Evolutionary conservation across 169 alveolate species (phyloP).

Genomic region (Plasmodium billcollinsi): DNA sequence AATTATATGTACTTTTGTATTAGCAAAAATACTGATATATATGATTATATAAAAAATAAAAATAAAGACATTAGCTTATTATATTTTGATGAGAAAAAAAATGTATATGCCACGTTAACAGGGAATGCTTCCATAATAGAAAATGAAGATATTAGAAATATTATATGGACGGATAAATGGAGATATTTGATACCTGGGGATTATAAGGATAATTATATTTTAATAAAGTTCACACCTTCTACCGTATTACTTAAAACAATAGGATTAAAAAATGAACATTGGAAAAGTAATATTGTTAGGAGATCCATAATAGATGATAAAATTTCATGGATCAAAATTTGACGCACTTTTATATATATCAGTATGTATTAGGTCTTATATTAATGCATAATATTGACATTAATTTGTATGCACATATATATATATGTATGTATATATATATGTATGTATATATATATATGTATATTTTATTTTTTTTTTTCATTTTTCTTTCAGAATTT

Average conservation of each 20-base stretch:
- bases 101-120: conserved; percentile 51
- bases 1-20: conserved; percentile 58
- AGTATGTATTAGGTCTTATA: not conserved
- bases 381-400: not conserved
- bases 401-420: not conserved
- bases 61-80: conserved; percentile 22
- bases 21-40: conserved; percentile 54
- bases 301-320: conserved; percentile 26
- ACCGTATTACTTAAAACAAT: conserved; percentile 38
- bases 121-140: conserved; percentile 62
- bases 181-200: conserved; percentile 43
- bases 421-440: not conserved
- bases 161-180: conserved; percentile 58
- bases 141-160: conserved; percentile 22
- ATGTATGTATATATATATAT: not conserved
- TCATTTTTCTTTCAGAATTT: too few relatives aligned
- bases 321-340: conserved; percentile 48
- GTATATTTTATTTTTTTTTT: too few relatives aligned
- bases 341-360: not conserved
- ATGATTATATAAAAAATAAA: conserved; percentile 33
- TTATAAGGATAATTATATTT: conserved; percentile 49
- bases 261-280: conserved; percentile 50
- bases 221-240: conserved; percentile 65
- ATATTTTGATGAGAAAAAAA: conserved; percentile 49
- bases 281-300: conserved; percentile 57